Evolutionary conservation across 139 green algal species (phyloP).

Genomic region (Chlamydomonas incerta): DNA sequence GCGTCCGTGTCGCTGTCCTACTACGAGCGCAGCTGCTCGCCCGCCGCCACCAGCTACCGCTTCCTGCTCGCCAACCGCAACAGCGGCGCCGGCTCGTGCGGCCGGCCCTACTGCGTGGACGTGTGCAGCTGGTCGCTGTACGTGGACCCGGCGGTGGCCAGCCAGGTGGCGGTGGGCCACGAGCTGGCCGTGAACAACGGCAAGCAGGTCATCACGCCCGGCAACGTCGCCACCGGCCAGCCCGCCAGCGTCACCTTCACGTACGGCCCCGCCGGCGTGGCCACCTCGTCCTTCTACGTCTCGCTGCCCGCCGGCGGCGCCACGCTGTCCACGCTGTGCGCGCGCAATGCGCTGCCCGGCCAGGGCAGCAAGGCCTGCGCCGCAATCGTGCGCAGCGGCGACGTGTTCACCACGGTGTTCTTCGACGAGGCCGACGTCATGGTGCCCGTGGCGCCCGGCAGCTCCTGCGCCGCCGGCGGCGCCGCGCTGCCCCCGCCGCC

Average conservation of each 20-base stretch:
- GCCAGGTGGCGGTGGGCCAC: slow-evolving; percentile 2
- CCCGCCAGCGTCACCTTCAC: slow-evolving; percentile 39
- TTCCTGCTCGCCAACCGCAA: slow-evolving; percentile 53
- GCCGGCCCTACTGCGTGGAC: slow-evolving; percentile 42
- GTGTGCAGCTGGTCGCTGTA: slow-evolving; percentile 51
- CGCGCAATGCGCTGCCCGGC: slow-evolving; percentile 25
- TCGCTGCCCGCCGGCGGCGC: slow-evolving; percentile 14
- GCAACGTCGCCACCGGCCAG: background rate
- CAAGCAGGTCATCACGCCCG: background rate
- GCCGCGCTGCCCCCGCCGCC: background rate
- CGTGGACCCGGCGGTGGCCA: background rate
- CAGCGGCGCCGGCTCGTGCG: background rate
- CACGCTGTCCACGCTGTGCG: slow-evolving; percentile 35
- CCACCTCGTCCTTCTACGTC: slow-evolving; percentile 8
- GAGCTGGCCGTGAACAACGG: slow-evolving; percentile 23
- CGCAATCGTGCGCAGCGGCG: slow-evolving; percentile 13
- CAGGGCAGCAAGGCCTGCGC: slow-evolving; percentile 48
- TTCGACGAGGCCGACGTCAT: slow-evolving; percentile 28
- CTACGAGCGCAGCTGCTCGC: slow-evolving; percentile 22
- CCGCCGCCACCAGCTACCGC: slow-evolving; percentile 24
- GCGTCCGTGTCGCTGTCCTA: slow-evolving; percentile 48
- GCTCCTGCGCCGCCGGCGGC: background rate
- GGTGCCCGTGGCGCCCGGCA: background rate
- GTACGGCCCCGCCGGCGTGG: slow-evolving; percentile 34
- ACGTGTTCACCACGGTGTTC: slow-evolving; percentile 45